Percentiles rank a stretch among this genome's conserved stretches.
Conservation (phyloP, 495 filamentous ascomycete species). For the Aspergillus saccharolyticus region DNA sequence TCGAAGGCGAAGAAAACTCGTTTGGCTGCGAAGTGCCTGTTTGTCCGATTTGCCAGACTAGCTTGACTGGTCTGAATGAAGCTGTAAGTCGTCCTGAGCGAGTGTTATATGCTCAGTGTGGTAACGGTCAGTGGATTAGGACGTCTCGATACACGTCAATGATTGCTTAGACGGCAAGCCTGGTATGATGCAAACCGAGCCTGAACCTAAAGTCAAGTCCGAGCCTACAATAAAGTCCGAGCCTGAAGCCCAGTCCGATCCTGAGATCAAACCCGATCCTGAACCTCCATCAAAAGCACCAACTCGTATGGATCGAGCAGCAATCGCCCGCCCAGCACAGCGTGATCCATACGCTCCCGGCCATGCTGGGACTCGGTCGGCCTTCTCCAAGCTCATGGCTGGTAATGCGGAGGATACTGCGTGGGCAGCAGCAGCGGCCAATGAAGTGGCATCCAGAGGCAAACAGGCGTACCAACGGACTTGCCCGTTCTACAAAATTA, state of each 20-base stretch:
- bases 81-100: constrained; percentile 34
- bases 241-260: neutral
- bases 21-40: constrained; percentile 18
- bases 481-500: constrained; percentile 97
- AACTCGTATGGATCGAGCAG: constrained; percentile 59
- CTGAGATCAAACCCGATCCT: neutral
- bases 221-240: neutral
- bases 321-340: constrained; percentile 70
- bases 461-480: constrained; percentile 84
- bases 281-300: constrained; percentile 23
- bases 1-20: constrained; percentile 4
- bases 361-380: constrained; percentile 45
- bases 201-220: constrained; percentile 11
- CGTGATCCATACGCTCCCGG: constrained; percentile 62
- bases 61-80: constrained; percentile 54
- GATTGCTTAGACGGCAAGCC: constrained; percentile 82
- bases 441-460: constrained; percentile 72
- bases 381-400: constrained; percentile 90
- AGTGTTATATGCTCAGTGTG: neutral
- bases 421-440: constrained; percentile 80
- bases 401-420: constrained; percentile 83
- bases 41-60: constrained; percentile 75
- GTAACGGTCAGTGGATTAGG: constrained; percentile 25
- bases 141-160: constrained; percentile 73
- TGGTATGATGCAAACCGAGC: constrained; percentile 40